Evolutionary conservation across 2,329 filamentous ascomycete species (phyloP).

Genomic region (Akanthomyces uredinophilus): DNA sequence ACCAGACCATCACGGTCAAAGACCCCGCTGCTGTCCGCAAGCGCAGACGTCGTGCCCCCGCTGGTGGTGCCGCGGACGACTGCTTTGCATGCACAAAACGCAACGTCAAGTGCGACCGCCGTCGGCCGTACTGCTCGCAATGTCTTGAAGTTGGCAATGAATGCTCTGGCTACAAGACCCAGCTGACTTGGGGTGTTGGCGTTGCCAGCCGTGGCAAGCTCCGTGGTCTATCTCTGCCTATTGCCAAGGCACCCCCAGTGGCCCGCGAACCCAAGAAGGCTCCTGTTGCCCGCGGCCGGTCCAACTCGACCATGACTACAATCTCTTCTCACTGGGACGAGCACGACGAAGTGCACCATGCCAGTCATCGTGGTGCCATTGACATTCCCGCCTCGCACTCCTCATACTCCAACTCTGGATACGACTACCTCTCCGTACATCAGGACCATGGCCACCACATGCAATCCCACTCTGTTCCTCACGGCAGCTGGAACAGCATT

Average conservation of each 20-base stretch:
- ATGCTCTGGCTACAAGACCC: conserved; percentile 94
- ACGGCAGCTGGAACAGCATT: conserved; percentile 42
- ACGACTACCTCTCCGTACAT: conserved; percentile 49
- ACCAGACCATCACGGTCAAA: conserved; percentile 41
- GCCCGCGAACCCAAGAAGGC: conserved; percentile 45
- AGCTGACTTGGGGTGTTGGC: conserved; percentile 92
- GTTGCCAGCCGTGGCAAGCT: conserved; percentile 95
- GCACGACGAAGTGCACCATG: conserved; percentile 29
- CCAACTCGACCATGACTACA: conserved; percentile 38
- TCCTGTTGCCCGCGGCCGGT: conserved; percentile 36
- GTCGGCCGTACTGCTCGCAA: conserved; percentile 89
- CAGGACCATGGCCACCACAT: conserved; percentile 29
- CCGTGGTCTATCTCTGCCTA: conserved; percentile 73
- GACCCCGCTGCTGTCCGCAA: conserved; percentile 54
- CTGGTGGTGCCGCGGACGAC: conserved; percentile 85
- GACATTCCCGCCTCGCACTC: conserved; percentile 30
- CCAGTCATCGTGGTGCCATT: conserved; percentile 28
- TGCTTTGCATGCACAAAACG: conserved; percentile 91
- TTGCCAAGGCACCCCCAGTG: conserved; percentile 57
- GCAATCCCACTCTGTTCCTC: conserved; percentile 30
- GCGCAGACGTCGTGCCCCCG: conserved; percentile 80
- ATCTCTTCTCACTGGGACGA: conserved; percentile 26
- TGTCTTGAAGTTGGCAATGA: conserved; percentile 89
- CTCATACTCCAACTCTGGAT: conserved; percentile 26
- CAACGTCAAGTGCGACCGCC: conserved; percentile 80